Conservation (phyloP, 371 early-diverging fungal species). For the Syncephalis plumigaleata region DNA sequence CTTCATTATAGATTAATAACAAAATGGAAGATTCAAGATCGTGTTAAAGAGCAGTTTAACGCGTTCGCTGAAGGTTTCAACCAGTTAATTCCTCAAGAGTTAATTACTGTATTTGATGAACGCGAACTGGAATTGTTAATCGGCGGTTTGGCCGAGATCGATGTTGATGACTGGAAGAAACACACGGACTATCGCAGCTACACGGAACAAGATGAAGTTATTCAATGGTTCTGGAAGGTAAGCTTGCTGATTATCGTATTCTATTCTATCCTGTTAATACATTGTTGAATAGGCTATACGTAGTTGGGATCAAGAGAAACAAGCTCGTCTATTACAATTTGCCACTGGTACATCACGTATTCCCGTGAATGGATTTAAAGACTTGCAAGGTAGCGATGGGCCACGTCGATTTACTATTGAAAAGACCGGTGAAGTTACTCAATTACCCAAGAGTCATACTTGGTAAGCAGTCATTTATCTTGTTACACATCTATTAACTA, state of each 20-base stretch:
- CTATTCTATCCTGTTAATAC: too few relatives aligned
- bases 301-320: conserved; percentile 82
- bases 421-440: conserved; percentile 70
- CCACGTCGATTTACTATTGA: conserved; percentile 93
- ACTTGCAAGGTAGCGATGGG: conserved; percentile 93
- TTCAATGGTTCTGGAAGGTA: conserved; percentile 96
- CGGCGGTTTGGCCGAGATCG: conserved; percentile 96
- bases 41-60: conserved; percentile 87
- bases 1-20: conserved; percentile 13
- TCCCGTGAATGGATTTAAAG: conserved; percentile 97
- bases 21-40: conserved; percentile 66
- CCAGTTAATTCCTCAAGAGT: conserved; percentile 85
- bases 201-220: conserved; percentile 86
- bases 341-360: conserved; percentile 96
- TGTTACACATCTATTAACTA: neutral
- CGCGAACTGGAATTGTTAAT: conserved; percentile 95
- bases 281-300: conserved; percentile 36
- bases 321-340: conserved; percentile 90
- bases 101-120: conserved; percentile 92
- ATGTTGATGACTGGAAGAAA: conserved; percentile 98
- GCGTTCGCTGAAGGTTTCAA: conserved; percentile 91
- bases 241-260: too few relatives aligned
- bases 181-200: conserved; percentile 96
- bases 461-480: conserved; percentile 32
- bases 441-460: conserved; percentile 87